A percentile compares a stretch with the other conserved stretches of the same genome.
Evolutionary conservation across 306 rosid species (phyloP).

Genomic region (Trifolium repens): DNA sequence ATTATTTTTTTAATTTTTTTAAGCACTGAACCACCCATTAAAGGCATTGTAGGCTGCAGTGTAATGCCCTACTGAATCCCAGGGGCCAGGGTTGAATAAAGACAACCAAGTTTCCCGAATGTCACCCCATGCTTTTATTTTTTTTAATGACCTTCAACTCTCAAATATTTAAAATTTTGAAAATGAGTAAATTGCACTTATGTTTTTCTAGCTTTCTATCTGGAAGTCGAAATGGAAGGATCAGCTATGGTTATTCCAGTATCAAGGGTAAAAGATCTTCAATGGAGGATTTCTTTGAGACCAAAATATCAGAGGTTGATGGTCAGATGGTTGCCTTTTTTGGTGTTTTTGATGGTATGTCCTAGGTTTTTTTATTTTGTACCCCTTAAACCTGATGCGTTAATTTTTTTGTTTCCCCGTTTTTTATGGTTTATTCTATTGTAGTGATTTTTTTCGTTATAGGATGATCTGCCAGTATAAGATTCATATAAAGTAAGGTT

Average conservation of each 20-base stretch:
- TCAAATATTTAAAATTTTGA: conserved; percentile 23
- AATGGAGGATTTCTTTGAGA: conserved; percentile 93
- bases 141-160: conserved; percentile 28
- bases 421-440: not conserved
- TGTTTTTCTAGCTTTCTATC: conserved; percentile 58
- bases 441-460: not conserved
- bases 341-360: conserved; percentile 92
- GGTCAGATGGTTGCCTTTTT: conserved; percentile 90
- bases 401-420: not conserved
- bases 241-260: conserved; percentile 92
- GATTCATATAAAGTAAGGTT: conserved; percentile 7
- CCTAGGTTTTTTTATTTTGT: conserved; percentile 32
- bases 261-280: conserved; percentile 91
- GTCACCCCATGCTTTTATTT: not conserved
- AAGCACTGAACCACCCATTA: not conserved
- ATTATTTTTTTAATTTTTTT: too few relatives aligned
- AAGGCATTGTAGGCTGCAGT: not conserved
- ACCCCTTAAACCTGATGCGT: conserved; percentile 14
- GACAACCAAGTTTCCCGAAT: not conserved
- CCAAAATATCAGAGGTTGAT: conserved; percentile 74
- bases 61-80: not conserved
- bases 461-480: conserved; percentile 1
- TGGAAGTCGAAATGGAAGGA: conserved; percentile 66
- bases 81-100: not conserved
- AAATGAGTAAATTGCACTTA: conserved; percentile 23